These are phyloP conservation scores for Neophaeococcomyces mojaviensis DNA, from an alignment of 2,329 filamentous ascomycete species.

Conservation along the genomic window DNA sequence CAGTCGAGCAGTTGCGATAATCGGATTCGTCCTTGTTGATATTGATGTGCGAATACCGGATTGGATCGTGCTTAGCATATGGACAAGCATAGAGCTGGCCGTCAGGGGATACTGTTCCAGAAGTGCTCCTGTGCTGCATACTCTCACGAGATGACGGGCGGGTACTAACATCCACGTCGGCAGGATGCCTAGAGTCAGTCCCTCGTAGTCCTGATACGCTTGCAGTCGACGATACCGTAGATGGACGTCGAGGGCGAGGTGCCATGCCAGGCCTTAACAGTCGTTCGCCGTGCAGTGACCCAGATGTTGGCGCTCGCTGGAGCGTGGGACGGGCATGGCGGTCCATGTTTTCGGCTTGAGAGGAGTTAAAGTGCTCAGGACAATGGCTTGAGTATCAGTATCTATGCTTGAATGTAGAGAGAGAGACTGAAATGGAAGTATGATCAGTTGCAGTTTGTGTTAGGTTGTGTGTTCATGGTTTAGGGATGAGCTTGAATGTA, in stretches of 20 bases:
- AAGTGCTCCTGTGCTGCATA: not conserved
- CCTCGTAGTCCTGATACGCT: not conserved
- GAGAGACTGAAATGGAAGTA: no score
- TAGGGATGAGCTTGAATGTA: no score
- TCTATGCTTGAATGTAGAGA: no score
- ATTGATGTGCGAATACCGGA: constrained; percentile 16
- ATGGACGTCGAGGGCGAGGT: not conserved
- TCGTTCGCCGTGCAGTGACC: not conserved
- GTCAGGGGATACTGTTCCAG: not conserved
- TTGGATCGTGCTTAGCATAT: constrained; percentile 19
- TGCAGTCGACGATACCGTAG: not conserved
- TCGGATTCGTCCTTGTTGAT: constrained; percentile 19
- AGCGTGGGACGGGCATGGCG: constrained; percentile 1
- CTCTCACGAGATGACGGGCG: not conserved
- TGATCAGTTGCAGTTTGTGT: no score
- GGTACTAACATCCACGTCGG: not conserved
- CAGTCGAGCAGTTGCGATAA: constrained; percentile 22
- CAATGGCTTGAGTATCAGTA: no score
- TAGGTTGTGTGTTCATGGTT: no score
- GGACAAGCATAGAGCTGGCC: constrained; percentile 26
- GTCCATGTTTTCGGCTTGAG: not conserved
- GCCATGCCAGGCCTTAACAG: not conserved
- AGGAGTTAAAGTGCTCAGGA: not conserved
- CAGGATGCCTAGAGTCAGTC: not conserved
- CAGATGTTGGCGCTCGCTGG: constrained; percentile 1